Evolutionary conservation across 257 asterid genomes (phyloP).

Genomic region (Nicotiana benthamiana): DNA sequence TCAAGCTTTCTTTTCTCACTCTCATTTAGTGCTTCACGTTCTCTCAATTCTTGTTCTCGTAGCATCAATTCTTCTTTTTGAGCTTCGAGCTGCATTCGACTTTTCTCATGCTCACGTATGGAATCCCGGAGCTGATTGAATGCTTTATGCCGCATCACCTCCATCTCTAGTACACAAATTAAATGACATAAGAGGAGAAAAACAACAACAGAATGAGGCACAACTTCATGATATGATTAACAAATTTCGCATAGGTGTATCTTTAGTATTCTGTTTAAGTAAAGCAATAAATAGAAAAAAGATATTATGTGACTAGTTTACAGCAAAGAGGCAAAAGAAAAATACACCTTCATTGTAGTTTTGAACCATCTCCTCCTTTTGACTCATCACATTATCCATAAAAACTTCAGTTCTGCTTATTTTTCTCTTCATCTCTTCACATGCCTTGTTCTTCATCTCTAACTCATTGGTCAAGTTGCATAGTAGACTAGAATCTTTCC

Average conservation of each 20-base stretch:
- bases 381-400: slow-evolving; percentile 7
- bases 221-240: background rate
- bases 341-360: slow-evolving; percentile 14
- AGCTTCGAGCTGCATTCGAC: background rate
- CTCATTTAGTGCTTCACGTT: slow-evolving; percentile 8
- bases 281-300: background rate
- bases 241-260: background rate
- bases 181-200: background rate
- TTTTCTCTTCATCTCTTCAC: slow-evolving; percentile 32
- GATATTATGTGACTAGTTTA: background rate
- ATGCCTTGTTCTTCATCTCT: slow-evolving; percentile 26
- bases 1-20: slow-evolving; percentile 11
- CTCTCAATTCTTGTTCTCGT: background rate
- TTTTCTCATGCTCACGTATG: slow-evolving; percentile 10
- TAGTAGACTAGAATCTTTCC: slow-evolving; percentile 36
- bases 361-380: slow-evolving; percentile 11
- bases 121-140: slow-evolving; percentile 4
- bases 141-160: slow-evolving; percentile 12
- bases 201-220: background rate
- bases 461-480: slow-evolving; percentile 32
- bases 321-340: background rate
- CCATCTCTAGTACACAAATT: slow-evolving; percentile 9
- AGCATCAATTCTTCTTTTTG: slow-evolving; percentile 1
- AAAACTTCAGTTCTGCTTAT: slow-evolving; percentile 4
- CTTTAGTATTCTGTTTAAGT: background rate